A percentile compares a stretch with the other conserved stretches of the same genome.
Evolutionary conservation across 345 rosid genomes (phyloP).

Genomic region (Brassica rapa): DNA sequence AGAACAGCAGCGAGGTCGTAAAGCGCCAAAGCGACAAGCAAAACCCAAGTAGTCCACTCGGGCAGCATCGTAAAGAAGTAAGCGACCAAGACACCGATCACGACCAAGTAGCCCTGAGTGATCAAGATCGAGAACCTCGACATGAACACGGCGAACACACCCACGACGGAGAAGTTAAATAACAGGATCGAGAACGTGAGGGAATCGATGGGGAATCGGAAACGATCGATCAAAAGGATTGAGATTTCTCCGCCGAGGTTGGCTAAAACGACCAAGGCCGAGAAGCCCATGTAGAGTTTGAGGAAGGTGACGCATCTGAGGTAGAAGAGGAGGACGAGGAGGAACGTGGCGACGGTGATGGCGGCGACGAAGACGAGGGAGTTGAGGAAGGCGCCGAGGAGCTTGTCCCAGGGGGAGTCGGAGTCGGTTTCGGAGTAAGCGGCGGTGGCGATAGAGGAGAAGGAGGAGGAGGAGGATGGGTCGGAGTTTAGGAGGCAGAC

Average conservation of each 20-base stretch:
- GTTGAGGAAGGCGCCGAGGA: constrained; percentile 77
- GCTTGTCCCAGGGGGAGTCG: constrained; percentile 83
- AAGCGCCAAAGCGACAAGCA: constrained; percentile 78
- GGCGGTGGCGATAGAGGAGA: constrained; percentile 64
- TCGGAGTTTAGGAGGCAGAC: constrained; percentile 65
- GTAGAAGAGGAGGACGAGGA: constrained; percentile 85
- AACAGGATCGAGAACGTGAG: constrained; percentile 62
- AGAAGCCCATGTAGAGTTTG: constrained; percentile 78
- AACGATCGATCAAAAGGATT: constrained; percentile 53
- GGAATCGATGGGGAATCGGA: constrained; percentile 61
- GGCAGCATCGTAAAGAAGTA: constrained; percentile 89
- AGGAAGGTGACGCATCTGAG: constrained; percentile 76
- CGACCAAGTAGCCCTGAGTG: constrained; percentile 79
- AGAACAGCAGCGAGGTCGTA: constrained; percentile 95
- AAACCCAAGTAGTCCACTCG: constrained; percentile 94
- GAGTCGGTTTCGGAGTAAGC: constrained; percentile 76
- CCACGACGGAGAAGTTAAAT: constrained; percentile 78
- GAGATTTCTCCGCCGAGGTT: constrained; percentile 81
- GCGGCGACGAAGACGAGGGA: constrained; percentile 78
- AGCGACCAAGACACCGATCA: constrained; percentile 85
- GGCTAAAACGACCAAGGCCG: constrained; percentile 75
- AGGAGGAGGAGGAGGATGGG: constrained; percentile 52
- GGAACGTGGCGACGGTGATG: constrained; percentile 71
- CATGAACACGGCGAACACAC: constrained; percentile 85
- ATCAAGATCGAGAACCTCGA: constrained; percentile 86